These are phyloP conservation scores for Neopestalotiopsis rosae DNA, from an alignment of 2,329 filamentous ascomycete genomes.

Conservation along the genomic window DNA sequence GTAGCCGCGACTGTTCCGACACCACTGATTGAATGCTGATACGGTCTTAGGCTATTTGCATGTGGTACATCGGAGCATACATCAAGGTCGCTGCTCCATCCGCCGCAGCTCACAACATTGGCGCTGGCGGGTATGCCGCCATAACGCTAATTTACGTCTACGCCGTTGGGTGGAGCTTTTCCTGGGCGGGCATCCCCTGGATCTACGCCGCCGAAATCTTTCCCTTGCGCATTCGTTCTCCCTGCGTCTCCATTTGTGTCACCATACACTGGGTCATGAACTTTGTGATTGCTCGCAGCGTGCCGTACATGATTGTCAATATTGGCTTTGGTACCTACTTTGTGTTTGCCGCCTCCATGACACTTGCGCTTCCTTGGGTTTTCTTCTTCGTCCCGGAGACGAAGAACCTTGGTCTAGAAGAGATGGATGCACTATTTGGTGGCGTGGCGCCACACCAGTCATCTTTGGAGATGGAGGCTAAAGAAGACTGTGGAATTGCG, in stretches of 20 bases:
- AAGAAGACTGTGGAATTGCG: too few species aligned
- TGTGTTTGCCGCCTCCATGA: conserved; percentile 48
- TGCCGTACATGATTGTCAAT: conserved; percentile 34
- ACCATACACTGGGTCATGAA: conserved; percentile 34
- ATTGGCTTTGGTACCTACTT: conserved; percentile 48
- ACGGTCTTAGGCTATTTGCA: neutral
- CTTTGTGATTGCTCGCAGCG: conserved; percentile 31
- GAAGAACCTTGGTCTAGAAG: conserved; percentile 48
- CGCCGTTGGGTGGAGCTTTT: conserved; percentile 28
- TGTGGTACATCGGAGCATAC: conserved; percentile 34
- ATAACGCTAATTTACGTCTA: conserved; percentile 28
- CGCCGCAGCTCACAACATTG: conserved; percentile 3
- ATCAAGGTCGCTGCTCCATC: conserved; percentile 23
- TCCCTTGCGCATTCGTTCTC: conserved; percentile 29
- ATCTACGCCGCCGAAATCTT: conserved; percentile 32
- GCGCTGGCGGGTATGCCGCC: conserved; percentile 25
- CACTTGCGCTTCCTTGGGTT: conserved; percentile 43
- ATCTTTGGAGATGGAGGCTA: too few species aligned
- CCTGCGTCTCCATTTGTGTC: conserved; percentile 28
- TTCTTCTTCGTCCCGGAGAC: conserved; percentile 51
- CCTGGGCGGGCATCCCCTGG: conserved; percentile 35
- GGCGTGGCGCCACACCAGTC: too few species aligned
- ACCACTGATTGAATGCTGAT: too few species aligned
- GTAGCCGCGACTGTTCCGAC: neutral
- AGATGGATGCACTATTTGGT: conserved; percentile 37